phyloP scores from a whole-genome alignment of 371 early-diverging fungal species.

The Sanchytrium tribonematis region DNA sequence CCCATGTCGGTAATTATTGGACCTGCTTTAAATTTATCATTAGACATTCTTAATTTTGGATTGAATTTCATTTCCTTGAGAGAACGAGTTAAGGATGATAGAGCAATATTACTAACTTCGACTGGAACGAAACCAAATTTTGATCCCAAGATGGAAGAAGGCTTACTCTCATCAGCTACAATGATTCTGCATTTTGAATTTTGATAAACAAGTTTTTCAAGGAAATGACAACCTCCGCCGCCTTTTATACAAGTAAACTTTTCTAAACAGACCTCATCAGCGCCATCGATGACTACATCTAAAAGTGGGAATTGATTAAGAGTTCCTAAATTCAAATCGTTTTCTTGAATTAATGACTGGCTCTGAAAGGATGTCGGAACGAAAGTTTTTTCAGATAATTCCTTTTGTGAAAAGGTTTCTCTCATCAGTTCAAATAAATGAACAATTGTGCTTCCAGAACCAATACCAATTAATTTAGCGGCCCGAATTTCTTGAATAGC shows the following conservation, averaged over 20 bases:
- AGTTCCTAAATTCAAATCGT: slow-evolving; percentile 11
- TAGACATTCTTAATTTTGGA: slow-evolving; percentile 46
- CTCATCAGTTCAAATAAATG: not conserved
- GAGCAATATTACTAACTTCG: slow-evolving; percentile 57
- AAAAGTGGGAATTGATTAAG: slow-evolving; percentile 23
- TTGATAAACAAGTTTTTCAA: slow-evolving; percentile 65
- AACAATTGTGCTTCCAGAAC: not conserved
- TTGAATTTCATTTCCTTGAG: slow-evolving; percentile 17
- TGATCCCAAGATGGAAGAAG: slow-evolving; percentile 15
- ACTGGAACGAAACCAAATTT: slow-evolving; percentile 42
- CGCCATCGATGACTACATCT: slow-evolving; percentile 71
- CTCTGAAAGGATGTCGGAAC: not conserved
- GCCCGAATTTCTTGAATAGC: not conserved
- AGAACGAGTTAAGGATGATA: slow-evolving; percentile 20
- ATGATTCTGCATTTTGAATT: slow-evolving; percentile 49
- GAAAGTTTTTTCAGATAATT: not conserved
- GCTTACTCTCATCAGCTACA: slow-evolving; percentile 63
- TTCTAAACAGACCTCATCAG: slow-evolving; percentile 38
- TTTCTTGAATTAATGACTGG: slow-evolving; percentile 4
- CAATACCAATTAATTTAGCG: not conserved
- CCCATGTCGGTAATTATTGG: slow-evolving; percentile 81
- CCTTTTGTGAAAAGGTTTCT: not conserved
- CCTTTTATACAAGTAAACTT: slow-evolving; percentile 58
- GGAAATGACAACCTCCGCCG: slow-evolving; percentile 70
- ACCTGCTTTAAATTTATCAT: slow-evolving; percentile 64